Evolutionary conservation across 805 yeast species (phyloP).

Genomic region (Candida silvatica): DNA sequence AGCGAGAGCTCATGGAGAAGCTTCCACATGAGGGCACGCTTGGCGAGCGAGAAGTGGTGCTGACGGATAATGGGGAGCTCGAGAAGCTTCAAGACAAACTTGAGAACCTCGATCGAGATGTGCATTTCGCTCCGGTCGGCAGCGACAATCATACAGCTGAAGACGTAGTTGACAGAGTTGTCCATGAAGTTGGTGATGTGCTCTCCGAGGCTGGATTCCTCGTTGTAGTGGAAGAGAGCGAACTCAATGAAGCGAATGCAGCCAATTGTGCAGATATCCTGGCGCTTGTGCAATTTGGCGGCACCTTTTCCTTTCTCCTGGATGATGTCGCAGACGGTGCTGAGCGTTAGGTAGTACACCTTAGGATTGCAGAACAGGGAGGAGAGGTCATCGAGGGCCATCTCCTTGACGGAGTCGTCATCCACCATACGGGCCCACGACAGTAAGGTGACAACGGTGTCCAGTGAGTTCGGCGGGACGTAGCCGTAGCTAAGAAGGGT

Average conservation of each 20-base stretch:
- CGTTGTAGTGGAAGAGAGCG: constrained; percentile 8
- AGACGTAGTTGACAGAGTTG: constrained; percentile 9
- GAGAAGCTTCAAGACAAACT: constrained; percentile 9
- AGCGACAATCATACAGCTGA: constrained; percentile 9
- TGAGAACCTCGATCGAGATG: constrained; percentile 9
- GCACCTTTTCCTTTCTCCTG: constrained; percentile 4
- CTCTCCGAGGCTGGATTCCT: constrained; percentile 6
- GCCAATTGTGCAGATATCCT: constrained; percentile 11
- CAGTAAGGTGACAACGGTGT: constrained; percentile 7
- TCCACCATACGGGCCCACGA: constrained; percentile 10
- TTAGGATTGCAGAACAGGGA: constrained; percentile 4
- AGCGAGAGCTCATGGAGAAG: constrained; percentile 4
- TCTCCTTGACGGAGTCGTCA: constrained; percentile 5
- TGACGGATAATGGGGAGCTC: constrained; percentile 3
- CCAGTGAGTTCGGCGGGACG: constrained; percentile 9
- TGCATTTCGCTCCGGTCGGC: constrained; percentile 4
- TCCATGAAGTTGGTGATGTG: constrained; percentile 10
- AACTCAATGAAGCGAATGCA: constrained; percentile 12
- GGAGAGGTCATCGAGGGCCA: constrained; percentile 9
- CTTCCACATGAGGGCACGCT: constrained; percentile 6
- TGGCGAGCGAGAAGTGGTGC: constrained; percentile 1
- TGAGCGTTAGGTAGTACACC: constrained; percentile 7
- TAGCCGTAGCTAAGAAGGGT: constrained; percentile 9
- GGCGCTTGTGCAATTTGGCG: constrained; percentile 4
- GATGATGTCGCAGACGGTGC: constrained; percentile 13